These are phyloP conservation scores for Phytophthora ohioensis DNA, from an alignment of 352 stramenopile species.

Conservation along the genomic window DNA sequence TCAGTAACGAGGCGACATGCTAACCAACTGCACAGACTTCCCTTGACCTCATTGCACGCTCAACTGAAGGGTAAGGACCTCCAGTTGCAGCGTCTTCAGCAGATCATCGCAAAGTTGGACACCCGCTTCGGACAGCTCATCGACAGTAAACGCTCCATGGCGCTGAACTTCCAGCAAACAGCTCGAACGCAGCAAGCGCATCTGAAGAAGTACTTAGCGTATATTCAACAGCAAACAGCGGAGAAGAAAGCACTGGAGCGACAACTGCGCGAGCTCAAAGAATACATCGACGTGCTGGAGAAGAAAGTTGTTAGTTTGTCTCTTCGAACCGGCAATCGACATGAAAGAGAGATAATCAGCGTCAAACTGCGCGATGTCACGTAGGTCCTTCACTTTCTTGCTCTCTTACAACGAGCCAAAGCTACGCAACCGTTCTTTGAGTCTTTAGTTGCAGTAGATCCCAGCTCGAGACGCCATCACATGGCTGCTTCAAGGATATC, in stretches of 20 bases:
- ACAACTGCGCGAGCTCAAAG: slow-evolving; percentile 26
- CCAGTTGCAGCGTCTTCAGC: slow-evolving; percentile 43
- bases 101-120: slow-evolving; percentile 40
- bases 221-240: slow-evolving; percentile 30
- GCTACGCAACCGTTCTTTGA: no score
- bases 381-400: neutral
- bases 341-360: neutral
- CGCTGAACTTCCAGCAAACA: slow-evolving; percentile 42
- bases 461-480: neutral
- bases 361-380: neutral
- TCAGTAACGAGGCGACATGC: slow-evolving; percentile 10
- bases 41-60: slow-evolving; percentile 52
- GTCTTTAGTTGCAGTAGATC: no score
- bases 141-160: slow-evolving; percentile 41
- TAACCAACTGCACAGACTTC: slow-evolving; percentile 34
- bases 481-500: slow-evolving; percentile 10
- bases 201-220: slow-evolving; percentile 50
- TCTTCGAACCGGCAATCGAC: neutral
- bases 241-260: slow-evolving; percentile 40
- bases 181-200: slow-evolving; percentile 42
- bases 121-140: slow-evolving; percentile 28
- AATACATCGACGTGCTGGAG: slow-evolving; percentile 45
- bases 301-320: slow-evolving; percentile 35
- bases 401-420: no score
- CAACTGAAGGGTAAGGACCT: slow-evolving; percentile 47